A percentile compares a stretch with the other conserved stretches of the same genome.
These are phyloP conservation scores for Lagerstroemia fauriei DNA, from an alignment of 441 rosid genomes.

Conservation along the genomic window DNA sequence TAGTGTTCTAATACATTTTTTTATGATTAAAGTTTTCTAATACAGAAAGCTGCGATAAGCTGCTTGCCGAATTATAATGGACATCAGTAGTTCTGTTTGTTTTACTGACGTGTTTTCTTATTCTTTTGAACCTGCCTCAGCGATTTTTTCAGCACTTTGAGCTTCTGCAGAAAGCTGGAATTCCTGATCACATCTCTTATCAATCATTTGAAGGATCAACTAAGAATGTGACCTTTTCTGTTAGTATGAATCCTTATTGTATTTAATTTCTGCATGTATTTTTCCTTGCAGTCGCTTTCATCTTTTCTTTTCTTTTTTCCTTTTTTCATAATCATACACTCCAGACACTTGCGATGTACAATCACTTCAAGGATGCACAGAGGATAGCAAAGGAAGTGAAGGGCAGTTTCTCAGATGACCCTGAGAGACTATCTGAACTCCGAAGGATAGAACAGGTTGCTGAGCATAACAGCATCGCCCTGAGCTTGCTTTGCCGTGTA, in stretches of 20 bases:
- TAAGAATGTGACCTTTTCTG: slow-evolving; percentile 62
- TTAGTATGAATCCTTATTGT: slow-evolving; percentile 38
- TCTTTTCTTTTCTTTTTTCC: too few relatives aligned
- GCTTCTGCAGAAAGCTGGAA: slow-evolving; percentile 86
- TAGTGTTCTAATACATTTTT: neutral
- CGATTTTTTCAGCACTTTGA: slow-evolving; percentile 89
- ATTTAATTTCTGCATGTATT: neutral
- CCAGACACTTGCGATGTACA: slow-evolving; percentile 63
- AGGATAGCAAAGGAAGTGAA: slow-evolving; percentile 76
- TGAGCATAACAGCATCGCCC: slow-evolving; percentile 76
- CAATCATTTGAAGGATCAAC: slow-evolving; percentile 76
- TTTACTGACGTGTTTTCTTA: neutral
- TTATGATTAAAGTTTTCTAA: too few relatives aligned
- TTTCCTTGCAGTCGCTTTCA: neutral
- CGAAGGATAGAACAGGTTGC: slow-evolving; percentile 82
- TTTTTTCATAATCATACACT: slow-evolving; percentile 4
- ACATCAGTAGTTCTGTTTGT: neutral
- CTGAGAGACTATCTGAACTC: slow-evolving; percentile 70
- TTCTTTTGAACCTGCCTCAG: slow-evolving; percentile 43
- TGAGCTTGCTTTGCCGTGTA: slow-evolving; percentile 56
- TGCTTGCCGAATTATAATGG: neutral
- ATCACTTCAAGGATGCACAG: slow-evolving; percentile 86
- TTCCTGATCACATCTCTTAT: slow-evolving; percentile 71
- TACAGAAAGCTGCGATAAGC: neutral
- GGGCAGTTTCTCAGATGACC: slow-evolving; percentile 63